Base-by-base conservation (phyloP, 164 flowering plant species). In the Euptelea pleiosperma region DNA sequence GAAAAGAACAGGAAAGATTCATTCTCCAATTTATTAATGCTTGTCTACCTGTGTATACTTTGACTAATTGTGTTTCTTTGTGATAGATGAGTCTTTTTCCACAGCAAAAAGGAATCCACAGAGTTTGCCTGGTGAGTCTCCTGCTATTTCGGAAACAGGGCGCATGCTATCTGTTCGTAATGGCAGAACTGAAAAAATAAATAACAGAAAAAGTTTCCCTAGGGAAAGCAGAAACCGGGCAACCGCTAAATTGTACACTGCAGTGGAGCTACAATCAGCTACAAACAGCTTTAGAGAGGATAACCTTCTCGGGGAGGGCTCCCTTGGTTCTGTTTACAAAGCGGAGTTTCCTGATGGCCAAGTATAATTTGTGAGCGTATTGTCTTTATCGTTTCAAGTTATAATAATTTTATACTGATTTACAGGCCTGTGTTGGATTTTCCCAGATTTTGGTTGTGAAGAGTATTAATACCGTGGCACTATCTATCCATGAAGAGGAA, bases 251-350 rank as follows among this genome's bases (percentile, higher is more conserved):
- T 21, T 57, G 12, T 85, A 70, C 76, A 73, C 85, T 16, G 49
- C 75, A 8, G 79, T 81, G 33, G 89, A 84, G 48, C 83, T 91
- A 60, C 85, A 84, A 64, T 69, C 51, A 47, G 93, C 89, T 34
- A 86, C 97, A 60, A 80, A 78, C 68, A 65, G 48, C 75, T 91
- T 91, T 72, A 70, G 79, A 35, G 75, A 82, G 61, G 78, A 72
- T 14, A 81, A 80, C 58, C 65, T 84, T 63, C 75, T 91, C 21
- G 91, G 91, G 53, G 82, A 82, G 63, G 97, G 95, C 57, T 84
- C 96, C 35, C 85, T 91, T 65, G 96, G 97, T 60, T 76, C 86
- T 46, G 97, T 87, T 58, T 86, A 78, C 64, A 87, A 63, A 76
- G 93, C 87, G 14, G 71, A 75, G 40, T 77, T 91, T 58, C 77